Evolutionary conservation across 2,329 filamentous ascomycete species (phyloP), one percentile per base, ranked within the genome.

Genomic region (Calonectria pseudoreteaudii): DNA sequence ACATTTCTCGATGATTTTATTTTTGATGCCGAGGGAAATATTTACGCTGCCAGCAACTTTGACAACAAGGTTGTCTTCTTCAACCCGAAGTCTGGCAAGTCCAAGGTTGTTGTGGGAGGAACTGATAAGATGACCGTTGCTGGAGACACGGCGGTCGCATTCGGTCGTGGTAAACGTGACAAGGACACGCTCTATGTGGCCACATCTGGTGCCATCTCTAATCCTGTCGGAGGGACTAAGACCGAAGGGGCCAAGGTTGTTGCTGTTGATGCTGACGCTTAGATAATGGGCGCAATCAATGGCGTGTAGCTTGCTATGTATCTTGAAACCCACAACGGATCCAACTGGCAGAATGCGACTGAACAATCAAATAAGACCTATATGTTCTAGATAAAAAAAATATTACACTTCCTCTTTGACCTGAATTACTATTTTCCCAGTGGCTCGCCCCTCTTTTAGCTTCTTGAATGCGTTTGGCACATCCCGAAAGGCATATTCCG

Each of bases 1-100:
- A 60, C 7, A 2, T 77, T 78, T 14, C 65, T 81, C 5, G 79
- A 81, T 20, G 79, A 81, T 66, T 81, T 81, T 30, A 58, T 52
- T 3, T 75, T 81, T 18, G 77, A 77, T 6, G 14, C 23, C 1
- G 38, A 67, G 0, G 78, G 78, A 0, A 74, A 81, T 23, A 78
- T 81, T 11, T 81, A 77, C 28, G 75, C 52, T 0, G 34, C 77
- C 0, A 80, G 60, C 23, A 81, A 80, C 58, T 68, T 76, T 34
- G 78, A 79, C 20, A 79, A 80, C 66, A 75, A 74, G 0, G 28
- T 81, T 16, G 69, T 77, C 4, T 75, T 72, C 50, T n/a, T 79
- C 0, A 56, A 80, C 13, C 20, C 26, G 13, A 62, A 74, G 18
- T 62, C 77, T 8, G 70, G 74, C 0, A 72, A 75, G 30, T 72